Conservation (phyloP, 495 filamentous ascomycete species). For the Thozetella sp. region DNA sequence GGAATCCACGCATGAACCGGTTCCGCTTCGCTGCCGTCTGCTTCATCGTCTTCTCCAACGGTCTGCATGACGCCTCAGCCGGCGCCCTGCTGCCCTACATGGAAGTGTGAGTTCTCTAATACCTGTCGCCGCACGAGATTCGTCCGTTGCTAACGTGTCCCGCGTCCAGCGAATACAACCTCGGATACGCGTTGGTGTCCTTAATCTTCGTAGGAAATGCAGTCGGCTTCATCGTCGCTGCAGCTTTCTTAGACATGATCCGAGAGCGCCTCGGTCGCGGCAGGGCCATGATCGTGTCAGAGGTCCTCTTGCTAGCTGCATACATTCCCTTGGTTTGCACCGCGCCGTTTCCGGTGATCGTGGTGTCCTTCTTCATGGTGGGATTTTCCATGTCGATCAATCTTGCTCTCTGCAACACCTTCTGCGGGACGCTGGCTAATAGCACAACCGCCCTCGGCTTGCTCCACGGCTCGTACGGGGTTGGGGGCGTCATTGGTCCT, state of each 20-base stretch:
- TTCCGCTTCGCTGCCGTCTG: conserved; percentile 46
- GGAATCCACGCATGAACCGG: conserved; percentile 57
- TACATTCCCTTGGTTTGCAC: conserved; percentile 66
- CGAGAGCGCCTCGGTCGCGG: conserved; percentile 64
- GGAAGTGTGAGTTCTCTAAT: conserved; percentile 37
- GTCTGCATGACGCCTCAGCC: conserved; percentile 64
- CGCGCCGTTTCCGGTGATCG: conserved; percentile 70
- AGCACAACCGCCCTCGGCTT: conserved; percentile 62
- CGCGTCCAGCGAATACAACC: conserved; percentile 55
- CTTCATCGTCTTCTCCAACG: conserved; percentile 55
- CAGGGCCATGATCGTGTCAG: conserved; percentile 58
- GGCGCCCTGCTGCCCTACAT: conserved; percentile 79
- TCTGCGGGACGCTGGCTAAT: conserved; percentile 68
- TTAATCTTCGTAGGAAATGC: conserved; percentile 82
- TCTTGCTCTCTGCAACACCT: conserved; percentile 74
- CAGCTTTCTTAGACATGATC: conserved; percentile 62
- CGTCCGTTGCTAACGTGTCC: conserved; percentile 4
- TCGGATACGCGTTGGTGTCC: conserved; percentile 75
- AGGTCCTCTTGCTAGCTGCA: conserved; percentile 46
- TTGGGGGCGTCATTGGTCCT: conserved; percentile 71
- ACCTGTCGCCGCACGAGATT: background rate
- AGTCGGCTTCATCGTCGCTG: conserved; percentile 73
- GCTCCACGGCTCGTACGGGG: conserved; percentile 71
- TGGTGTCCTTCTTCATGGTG: conserved; percentile 64
- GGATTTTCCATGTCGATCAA: conserved; percentile 70